phyloP scores from a whole-genome alignment of 169 alveolate species.

The Plasmodium billcollinsi region DNA sequence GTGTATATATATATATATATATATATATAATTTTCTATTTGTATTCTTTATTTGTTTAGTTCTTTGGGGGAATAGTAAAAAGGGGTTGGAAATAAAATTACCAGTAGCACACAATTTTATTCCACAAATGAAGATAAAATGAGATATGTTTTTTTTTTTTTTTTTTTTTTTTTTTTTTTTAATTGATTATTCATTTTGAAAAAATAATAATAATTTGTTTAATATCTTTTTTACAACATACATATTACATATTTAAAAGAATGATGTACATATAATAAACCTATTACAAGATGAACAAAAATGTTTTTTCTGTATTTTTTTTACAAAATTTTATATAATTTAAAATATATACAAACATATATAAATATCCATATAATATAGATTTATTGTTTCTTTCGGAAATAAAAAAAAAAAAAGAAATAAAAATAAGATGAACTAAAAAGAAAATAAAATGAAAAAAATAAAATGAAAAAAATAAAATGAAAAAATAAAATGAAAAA shows the following conservation, averaged over 20 bases:
- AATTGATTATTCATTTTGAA: background rate
- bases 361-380: too few species aligned
- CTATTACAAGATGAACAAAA: too few species aligned
- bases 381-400: too few species aligned
- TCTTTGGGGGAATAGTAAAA: slow-evolving; percentile 55
- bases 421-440: too few species aligned
- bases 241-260: background rate
- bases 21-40: background rate
- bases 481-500: too few species aligned
- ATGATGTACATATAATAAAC: background rate
- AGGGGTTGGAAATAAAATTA: slow-evolving; percentile 64
- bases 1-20: background rate
- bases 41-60: slow-evolving; percentile 14
- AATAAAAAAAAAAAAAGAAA: too few species aligned
- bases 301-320: too few species aligned
- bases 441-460: too few species aligned
- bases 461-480: too few species aligned
- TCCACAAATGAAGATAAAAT: slow-evolving; percentile 32
- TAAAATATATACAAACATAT: too few species aligned
- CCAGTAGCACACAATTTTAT: slow-evolving; percentile 12
- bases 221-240: background rate
- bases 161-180: background rate
- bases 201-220: background rate
- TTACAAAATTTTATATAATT: too few species aligned
- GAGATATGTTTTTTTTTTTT: background rate